Percentiles rank a stretch among this genome's conserved stretches.
Evolutionary conservation across 495 filamentous ascomycete genomes (phyloP).

Genomic region (Neurospora discreta): DNA sequence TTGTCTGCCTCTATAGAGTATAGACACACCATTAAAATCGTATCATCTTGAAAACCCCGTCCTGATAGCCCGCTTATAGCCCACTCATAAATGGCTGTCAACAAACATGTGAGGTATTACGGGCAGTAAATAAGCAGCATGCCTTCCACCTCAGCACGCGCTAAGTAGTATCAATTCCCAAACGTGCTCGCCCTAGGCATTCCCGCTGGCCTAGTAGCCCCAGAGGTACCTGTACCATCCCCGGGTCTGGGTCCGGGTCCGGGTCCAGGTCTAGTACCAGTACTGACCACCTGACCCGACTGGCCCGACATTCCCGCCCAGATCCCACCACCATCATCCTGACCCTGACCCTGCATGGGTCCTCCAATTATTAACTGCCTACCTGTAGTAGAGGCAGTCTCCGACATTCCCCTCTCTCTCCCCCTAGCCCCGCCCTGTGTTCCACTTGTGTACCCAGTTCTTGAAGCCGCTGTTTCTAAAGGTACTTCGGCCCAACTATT

Average conservation of each 20-base stretch:
- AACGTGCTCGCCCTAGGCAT: conserved; percentile 1
- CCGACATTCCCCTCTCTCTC: background rate
- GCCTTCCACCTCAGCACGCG: too few species aligned
- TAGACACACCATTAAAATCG: background rate
- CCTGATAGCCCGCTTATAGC: too few species aligned
- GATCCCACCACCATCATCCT: too few species aligned
- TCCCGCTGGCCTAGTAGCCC: background rate
- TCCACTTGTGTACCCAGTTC: background rate
- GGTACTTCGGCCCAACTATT: background rate
- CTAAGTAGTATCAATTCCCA: background rate
- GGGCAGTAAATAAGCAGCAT: background rate
- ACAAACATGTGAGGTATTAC: background rate
- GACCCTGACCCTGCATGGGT: too few species aligned
- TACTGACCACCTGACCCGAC: background rate
- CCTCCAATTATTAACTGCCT: too few species aligned
- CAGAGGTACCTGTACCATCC: background rate
- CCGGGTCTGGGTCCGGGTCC: too few species aligned
- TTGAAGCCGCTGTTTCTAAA: background rate
- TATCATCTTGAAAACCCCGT: background rate
- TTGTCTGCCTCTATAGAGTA: background rate
- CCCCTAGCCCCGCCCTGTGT: background rate
- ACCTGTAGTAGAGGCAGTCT: background rate
- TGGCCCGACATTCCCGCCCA: background rate
- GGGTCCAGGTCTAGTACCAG: background rate
- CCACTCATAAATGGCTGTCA: background rate